phyloP scores from a whole-genome alignment of 1,284 basidiomycete species.

The Peniophora sp. region DNA sequence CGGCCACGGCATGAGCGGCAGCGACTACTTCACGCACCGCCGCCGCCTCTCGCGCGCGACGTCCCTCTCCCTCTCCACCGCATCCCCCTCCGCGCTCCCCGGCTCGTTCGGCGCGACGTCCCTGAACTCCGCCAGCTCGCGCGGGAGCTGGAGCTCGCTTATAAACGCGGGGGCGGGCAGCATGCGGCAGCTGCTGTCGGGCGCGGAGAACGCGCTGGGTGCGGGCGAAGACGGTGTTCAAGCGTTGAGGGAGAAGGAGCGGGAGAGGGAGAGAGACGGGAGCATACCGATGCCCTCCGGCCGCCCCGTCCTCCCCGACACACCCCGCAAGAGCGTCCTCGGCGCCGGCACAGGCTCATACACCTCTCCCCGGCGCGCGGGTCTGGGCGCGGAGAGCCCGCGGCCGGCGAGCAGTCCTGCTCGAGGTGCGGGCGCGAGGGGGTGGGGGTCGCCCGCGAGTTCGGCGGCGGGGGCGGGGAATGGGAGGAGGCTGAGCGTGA shows the following conservation, averaged over 20 bases:
- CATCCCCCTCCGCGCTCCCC: slow-evolving; percentile 25
- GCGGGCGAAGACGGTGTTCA: background rate
- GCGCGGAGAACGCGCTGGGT: background rate
- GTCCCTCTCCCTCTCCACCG: slow-evolving; percentile 21
- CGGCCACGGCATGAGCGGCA: too few species aligned
- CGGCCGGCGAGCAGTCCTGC: background rate
- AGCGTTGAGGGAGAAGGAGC: too few species aligned
- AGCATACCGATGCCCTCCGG: too few species aligned
- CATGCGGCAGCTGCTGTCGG: slow-evolving; percentile 57
- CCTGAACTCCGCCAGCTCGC: slow-evolving; percentile 46
- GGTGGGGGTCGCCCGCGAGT: background rate
- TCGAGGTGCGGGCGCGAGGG: background rate
- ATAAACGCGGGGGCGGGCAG: slow-evolving; percentile 45
- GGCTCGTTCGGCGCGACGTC: slow-evolving; percentile 16
- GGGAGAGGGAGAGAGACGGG: too few species aligned
- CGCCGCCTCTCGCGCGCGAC: slow-evolving; percentile 6
- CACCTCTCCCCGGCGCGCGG: background rate
- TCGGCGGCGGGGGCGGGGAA: too few species aligned
- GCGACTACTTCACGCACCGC: slow-evolving; percentile 7
- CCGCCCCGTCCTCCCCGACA: too few species aligned
- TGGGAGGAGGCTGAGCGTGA: slow-evolving; percentile 20
- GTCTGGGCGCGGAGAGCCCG: background rate
- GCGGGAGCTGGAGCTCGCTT: slow-evolving; percentile 69
- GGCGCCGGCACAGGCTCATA: too few species aligned
- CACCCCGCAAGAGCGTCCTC: too few species aligned